A percentile compares a stretch with the other conserved stretches of the same genome.
Evolutionary conservation across 2,329 filamentous ascomycete species (phyloP).

Genomic region (Ilyonectria destructans): DNA sequence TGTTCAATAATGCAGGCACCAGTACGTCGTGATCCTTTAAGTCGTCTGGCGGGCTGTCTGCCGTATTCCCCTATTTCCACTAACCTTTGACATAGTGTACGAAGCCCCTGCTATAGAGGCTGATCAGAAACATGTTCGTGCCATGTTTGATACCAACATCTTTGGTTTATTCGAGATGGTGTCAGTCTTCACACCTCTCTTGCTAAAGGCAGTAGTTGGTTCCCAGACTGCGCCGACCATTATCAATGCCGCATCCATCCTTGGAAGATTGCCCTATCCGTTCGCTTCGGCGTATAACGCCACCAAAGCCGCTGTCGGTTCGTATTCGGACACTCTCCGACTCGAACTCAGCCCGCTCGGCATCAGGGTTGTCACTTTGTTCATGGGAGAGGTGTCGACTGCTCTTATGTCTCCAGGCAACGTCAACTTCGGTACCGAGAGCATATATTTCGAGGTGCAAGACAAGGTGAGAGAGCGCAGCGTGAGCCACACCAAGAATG

Average conservation of each 20-base stretch:
- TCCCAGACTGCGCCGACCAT: not conserved
- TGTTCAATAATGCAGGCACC: slow-evolving; percentile 30
- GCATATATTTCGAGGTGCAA: too few relatives aligned
- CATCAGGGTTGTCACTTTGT: slow-evolving; percentile 5
- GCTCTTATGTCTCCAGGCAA: not conserved
- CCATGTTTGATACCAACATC: slow-evolving; percentile 24
- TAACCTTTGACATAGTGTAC: slow-evolving; percentile 17
- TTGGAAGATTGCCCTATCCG: slow-evolving; percentile 12
- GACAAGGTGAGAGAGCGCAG: too few relatives aligned
- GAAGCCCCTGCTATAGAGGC: slow-evolving; percentile 31
- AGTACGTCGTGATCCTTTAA: slow-evolving; percentile 8
- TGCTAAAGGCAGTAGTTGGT: not conserved
- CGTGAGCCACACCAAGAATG: too few relatives aligned
- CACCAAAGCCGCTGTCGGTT: slow-evolving; percentile 25
- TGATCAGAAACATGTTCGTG: slow-evolving; percentile 17
- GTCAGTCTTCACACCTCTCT: slow-evolving; percentile 14
- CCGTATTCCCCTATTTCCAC: too few relatives aligned
- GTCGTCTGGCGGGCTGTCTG: too few relatives aligned
- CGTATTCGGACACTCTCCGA: slow-evolving; percentile 34
- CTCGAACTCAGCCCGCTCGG: slow-evolving; percentile 21
- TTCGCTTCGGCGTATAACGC: slow-evolving; percentile 31
- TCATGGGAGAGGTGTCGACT: slow-evolving; percentile 35
- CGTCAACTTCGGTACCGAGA: too few relatives aligned
- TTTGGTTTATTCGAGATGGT: slow-evolving; percentile 33
- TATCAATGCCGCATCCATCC: slow-evolving; percentile 22